These are phyloP conservation scores for Maudiozyma bulderi DNA, from an alignment of 805 yeast species.

Conservation along the genomic window DNA sequence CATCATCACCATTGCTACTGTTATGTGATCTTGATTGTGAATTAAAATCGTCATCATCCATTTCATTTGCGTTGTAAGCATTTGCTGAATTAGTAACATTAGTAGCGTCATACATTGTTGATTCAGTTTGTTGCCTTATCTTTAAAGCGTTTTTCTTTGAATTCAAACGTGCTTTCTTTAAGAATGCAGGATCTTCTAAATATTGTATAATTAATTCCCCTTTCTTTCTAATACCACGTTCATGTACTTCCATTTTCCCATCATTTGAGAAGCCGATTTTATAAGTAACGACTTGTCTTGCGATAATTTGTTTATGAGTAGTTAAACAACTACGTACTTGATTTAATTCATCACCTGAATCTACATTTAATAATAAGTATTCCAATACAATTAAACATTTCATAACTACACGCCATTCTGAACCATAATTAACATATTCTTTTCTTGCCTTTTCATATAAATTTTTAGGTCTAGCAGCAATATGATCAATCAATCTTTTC, in stretches of 20 bases:
- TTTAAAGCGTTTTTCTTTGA: constrained; percentile 24
- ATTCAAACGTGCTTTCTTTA: constrained; percentile 25
- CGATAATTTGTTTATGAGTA: constrained; percentile 27
- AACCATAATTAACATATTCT: constrained; percentile 33
- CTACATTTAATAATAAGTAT: constrained; percentile 26
- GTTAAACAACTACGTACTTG: constrained; percentile 24
- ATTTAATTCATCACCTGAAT: constrained; percentile 26
- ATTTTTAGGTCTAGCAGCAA: constrained; percentile 29
- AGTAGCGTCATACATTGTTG: constrained; percentile 20
- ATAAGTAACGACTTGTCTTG: constrained; percentile 24
- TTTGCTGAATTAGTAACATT: neutral
- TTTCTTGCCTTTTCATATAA: constrained; percentile 31
- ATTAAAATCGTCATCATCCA: constrained; percentile 4
- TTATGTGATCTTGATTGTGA: constrained; percentile 7
- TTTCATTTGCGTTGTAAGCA: neutral
- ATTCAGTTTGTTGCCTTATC: constrained; percentile 20
- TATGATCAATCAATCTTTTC: constrained; percentile 30
- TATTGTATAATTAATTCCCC: constrained; percentile 24
- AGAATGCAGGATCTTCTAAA: constrained; percentile 22
- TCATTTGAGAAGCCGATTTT: constrained; percentile 27
- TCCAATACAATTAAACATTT: constrained; percentile 32
- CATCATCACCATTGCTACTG: constrained; percentile 14
- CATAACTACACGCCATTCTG: constrained; percentile 33
- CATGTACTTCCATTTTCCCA: constrained; percentile 32
- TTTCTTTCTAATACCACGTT: constrained; percentile 29